Evolutionary conservation across 148 eudicot species (phyloP).

Genomic region (Fagopyrum homotropicum): DNA sequence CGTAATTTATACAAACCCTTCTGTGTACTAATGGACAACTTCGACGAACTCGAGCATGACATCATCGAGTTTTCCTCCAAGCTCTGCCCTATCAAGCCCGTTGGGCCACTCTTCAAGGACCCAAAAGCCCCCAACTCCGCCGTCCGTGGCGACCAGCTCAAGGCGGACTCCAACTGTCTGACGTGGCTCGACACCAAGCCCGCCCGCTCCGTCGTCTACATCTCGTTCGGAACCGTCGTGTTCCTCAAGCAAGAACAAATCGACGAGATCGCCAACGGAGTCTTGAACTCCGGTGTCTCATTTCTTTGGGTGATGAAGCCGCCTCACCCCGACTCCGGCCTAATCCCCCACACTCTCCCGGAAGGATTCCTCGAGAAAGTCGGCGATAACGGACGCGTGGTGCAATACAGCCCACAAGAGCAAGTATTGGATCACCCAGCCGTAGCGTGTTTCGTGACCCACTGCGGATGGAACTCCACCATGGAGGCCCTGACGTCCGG

Average conservation of each 20-base stretch:
- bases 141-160: constrained; percentile 41
- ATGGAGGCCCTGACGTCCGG: constrained; percentile 63
- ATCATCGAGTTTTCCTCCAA: constrained; percentile 35
- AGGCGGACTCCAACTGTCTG: constrained; percentile 34
- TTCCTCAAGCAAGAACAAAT: constrained; percentile 52
- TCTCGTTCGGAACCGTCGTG: constrained; percentile 71
- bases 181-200: constrained; percentile 57
- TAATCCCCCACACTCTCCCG: constrained; percentile 31
- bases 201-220: constrained; percentile 50
- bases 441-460: constrained; percentile 67
- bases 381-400: constrained; percentile 59
- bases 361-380: constrained; percentile 49
- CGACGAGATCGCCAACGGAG: constrained; percentile 59
- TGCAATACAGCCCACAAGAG: constrained; percentile 66
- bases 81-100: constrained; percentile 43
- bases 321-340: constrained; percentile 27
- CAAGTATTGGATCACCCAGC: constrained; percentile 63
- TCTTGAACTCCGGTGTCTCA: constrained; percentile 35
- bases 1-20: constrained; percentile 48
- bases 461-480: constrained; percentile 93
- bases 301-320: constrained; percentile 79
- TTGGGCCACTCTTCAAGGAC: constrained; percentile 59
- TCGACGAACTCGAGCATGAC: constrained; percentile 59
- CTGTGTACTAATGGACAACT: constrained; percentile 63
- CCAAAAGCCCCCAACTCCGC: constrained; percentile 15